Percentiles rank a stretch among this genome's conserved stretches.
Evolutionary conservation across 2,329 filamentous ascomycete genomes (phyloP).

Genomic region (Phialophora verrucosa): DNA sequence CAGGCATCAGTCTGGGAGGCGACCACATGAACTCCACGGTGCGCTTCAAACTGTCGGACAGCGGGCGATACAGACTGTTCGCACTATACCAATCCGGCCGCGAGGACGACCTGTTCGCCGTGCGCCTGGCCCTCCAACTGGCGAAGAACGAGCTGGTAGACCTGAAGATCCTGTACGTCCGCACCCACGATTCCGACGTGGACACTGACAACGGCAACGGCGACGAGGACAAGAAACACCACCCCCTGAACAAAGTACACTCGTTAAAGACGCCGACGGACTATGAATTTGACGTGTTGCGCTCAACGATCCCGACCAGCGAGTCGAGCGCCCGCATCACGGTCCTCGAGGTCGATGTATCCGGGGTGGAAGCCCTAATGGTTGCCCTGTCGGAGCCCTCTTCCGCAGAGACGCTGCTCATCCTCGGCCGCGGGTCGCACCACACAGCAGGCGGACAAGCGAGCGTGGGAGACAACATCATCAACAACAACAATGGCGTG

Average conservation of each 20-base stretch:
- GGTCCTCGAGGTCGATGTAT: constrained; percentile 22
- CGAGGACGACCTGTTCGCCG: constrained; percentile 77
- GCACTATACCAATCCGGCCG: constrained; percentile 81
- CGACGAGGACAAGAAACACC: constrained; percentile 8
- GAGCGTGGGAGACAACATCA: background rate
- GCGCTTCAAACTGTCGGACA: constrained; percentile 42
- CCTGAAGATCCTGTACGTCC: constrained; percentile 31
- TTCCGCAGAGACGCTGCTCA: constrained; percentile 25
- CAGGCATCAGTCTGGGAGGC: constrained; percentile 60
- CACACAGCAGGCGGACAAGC: background rate
- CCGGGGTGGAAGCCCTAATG: constrained; percentile 44
- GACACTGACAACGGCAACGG: background rate
- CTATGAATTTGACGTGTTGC: constrained; percentile 29
- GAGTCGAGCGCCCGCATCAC: constrained; percentile 18
- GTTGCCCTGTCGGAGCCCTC: constrained; percentile 42
- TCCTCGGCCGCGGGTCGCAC: constrained; percentile 20
- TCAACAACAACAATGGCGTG: background rate
- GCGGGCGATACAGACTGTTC: constrained; percentile 71
- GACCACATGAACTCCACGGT: constrained; percentile 30
- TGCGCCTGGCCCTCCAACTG: constrained; percentile 82
- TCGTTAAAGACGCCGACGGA: constrained; percentile 5
- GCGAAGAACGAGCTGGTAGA: constrained; percentile 74
- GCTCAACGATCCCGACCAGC: constrained; percentile 8
- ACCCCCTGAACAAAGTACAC: background rate
- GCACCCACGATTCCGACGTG: constrained; percentile 15